These are phyloP conservation scores for Colletotrichum somersetense DNA, from an alignment of 2,329 filamentous ascomycete species.

Conservation along the genomic window DNA sequence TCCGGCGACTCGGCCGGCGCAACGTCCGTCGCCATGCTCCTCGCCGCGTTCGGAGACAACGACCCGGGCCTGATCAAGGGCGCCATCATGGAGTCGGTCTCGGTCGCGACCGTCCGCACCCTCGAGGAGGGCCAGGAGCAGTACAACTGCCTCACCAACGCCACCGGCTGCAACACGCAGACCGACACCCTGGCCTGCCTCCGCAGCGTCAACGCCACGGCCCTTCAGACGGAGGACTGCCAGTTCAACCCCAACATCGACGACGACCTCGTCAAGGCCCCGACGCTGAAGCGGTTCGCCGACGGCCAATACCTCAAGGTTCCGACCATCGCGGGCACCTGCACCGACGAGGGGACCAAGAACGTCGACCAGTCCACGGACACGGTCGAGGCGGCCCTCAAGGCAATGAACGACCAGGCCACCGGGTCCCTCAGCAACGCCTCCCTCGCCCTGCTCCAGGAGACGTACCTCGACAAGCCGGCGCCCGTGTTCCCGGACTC, in stretches of 20 bases:
- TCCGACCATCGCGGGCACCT: slow-evolving; percentile 62
- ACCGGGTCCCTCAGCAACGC: slow-evolving; percentile 49
- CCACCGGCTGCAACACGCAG: slow-evolving; percentile 57
- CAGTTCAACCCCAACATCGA: slow-evolving; percentile 61
- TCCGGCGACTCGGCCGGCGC: slow-evolving; percentile 78
- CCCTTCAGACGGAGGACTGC: slow-evolving; percentile 44
- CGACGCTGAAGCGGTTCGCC: slow-evolving; percentile 62
- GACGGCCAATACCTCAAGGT: slow-evolving; percentile 66
- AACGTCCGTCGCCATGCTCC: slow-evolving; percentile 73
- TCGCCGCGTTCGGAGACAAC: slow-evolving; percentile 66
- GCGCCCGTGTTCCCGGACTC: slow-evolving; percentile 48
- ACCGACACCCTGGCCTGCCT: slow-evolving; percentile 61
- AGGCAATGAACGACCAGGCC: slow-evolving; percentile 53
- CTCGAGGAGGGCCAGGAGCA: slow-evolving; percentile 59
- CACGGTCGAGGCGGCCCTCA: slow-evolving; percentile 50
- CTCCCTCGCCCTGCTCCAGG: slow-evolving; percentile 50
- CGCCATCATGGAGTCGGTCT: slow-evolving; percentile 64
- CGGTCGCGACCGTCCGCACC: slow-evolving; percentile 61
- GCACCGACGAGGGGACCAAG: slow-evolving; percentile 54
- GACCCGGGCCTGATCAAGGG: slow-evolving; percentile 64
- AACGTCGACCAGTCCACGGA: slow-evolving; percentile 49
- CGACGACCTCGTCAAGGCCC: slow-evolving; percentile 62
- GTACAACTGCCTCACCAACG: slow-evolving; percentile 59
- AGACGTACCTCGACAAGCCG: slow-evolving; percentile 53
- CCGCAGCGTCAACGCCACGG: slow-evolving; percentile 40